Evolutionary conservation across 2,329 filamentous ascomycete genomes (phyloP), one percentile per base, ranked within the genome.

Genomic region (Chrysoporthe puriensis): DNA sequence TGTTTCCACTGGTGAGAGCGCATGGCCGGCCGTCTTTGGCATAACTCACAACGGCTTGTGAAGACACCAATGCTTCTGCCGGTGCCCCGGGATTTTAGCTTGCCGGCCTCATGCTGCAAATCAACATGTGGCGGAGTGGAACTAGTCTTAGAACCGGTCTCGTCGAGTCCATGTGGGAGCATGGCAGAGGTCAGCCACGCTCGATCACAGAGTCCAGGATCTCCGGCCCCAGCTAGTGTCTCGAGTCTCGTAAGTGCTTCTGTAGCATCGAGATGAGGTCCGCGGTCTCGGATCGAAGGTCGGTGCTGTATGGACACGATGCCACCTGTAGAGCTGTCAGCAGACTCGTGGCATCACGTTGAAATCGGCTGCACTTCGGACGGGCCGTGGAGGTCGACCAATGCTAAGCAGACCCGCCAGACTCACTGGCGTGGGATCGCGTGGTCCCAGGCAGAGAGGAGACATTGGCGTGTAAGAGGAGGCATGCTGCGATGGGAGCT

Each of bases 371-470:
- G 16, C 16, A 40, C 34, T 9, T n/a, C 54, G n/a, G 34, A 36
- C 16, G 11, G 42, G 1, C 8, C 46, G 64, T 56, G 16, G 21
- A 52, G 59, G 26, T 63, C 58, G 48, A 63, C 52, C 64, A 63
- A 32, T 57, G 54, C 46, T 42, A 32, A 60, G 26, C 61, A 46
- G 44, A 36, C 36, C 34, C 21, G 44, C 32, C 11, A 48, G 43
- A 34, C n/a, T 57, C 48, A 26, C 46, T 48, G 36, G 52, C 34
- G 44, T 63, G 13, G 34, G 16, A 40, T 5, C 36, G 6, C 32
- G 3, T 36, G 54, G 8, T 9, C 32, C 26, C 16, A 13, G 32
- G 32, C 18, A 40, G 34, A 57, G 46, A 46, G 21, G 40, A 66
- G 21, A 48, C 48, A 42, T 40, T 54, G 44, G 32, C 43, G 32